phyloP scores from a whole-genome alignment of 257 asterid genomes.

The Lycium ferocissimum region DNA sequence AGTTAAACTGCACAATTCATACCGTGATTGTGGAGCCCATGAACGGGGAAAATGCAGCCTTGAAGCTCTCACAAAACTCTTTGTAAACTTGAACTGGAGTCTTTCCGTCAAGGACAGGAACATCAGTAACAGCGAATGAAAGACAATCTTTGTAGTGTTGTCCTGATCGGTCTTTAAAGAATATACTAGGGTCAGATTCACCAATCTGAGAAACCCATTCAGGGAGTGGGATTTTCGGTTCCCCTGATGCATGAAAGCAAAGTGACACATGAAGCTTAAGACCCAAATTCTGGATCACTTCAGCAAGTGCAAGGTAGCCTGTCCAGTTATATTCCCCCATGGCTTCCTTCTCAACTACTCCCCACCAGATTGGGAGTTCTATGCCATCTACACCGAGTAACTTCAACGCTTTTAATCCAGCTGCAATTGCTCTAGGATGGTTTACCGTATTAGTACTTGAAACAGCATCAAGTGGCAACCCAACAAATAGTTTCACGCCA shows the following conservation, averaged over 20 bases:
- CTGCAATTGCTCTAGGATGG: slow-evolving; percentile 76
- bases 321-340: slow-evolving; percentile 77
- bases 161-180: slow-evolving; percentile 69
- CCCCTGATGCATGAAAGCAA: slow-evolving; percentile 70
- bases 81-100: slow-evolving; percentile 73
- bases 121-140: slow-evolving; percentile 73
- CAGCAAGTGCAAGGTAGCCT: slow-evolving; percentile 67
- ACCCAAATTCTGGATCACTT: slow-evolving; percentile 65
- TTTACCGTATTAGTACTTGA: slow-evolving; percentile 58
- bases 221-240: slow-evolving; percentile 56
- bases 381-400: slow-evolving; percentile 85
- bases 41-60: slow-evolving; percentile 58
- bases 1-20: slow-evolving; percentile 32
- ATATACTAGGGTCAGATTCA: slow-evolving; percentile 60
- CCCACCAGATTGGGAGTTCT: slow-evolving; percentile 98
- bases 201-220: slow-evolving; percentile 73
- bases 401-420: slow-evolving; percentile 84
- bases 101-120: slow-evolving; percentile 80
- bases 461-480: slow-evolving; percentile 81
- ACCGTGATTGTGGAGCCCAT: slow-evolving; percentile 83
- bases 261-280: slow-evolving; percentile 76
- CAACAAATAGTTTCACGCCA: slow-evolving; percentile 64
- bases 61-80: slow-evolving; percentile 72
- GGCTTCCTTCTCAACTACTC: slow-evolving; percentile 72
- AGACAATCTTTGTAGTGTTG: slow-evolving; percentile 62